phyloP scores from a whole-genome alignment of 805 yeast species.

The Candida golubevii region DNA sequence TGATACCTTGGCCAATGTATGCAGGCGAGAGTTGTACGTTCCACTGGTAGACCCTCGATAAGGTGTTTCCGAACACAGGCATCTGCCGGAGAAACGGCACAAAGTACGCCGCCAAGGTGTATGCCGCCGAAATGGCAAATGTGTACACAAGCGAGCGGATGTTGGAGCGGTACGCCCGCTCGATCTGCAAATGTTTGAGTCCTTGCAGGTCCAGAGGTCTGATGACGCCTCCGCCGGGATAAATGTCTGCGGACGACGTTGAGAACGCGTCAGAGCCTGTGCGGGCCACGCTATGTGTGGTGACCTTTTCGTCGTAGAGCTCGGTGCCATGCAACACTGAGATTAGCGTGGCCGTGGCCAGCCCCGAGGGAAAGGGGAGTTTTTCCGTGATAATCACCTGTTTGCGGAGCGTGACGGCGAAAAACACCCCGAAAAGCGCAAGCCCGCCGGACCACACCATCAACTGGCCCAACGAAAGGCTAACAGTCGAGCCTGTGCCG shows the following conservation, averaged over 20 bases:
- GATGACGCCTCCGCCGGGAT: slow-evolving; percentile 15
- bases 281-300: slow-evolving; percentile 3
- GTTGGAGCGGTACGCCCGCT: slow-evolving; percentile 47
- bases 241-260: slow-evolving; percentile 4
- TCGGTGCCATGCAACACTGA: slow-evolving; percentile 78
- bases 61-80: slow-evolving; percentile 68
- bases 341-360: slow-evolving; percentile 91
- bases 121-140: slow-evolving; percentile 63
- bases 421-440: slow-evolving; percentile 92
- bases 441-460: slow-evolving; percentile 81
- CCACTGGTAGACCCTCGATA: slow-evolving; percentile 71
- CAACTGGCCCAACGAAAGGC: slow-evolving; percentile 46
- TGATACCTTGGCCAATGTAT: slow-evolving; percentile 94
- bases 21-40: slow-evolving; percentile 96
- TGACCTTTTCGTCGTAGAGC: slow-evolving; percentile 33
- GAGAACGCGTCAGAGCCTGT: neutral
- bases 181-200: slow-evolving; percentile 3
- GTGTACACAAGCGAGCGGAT: slow-evolving; percentile 56
- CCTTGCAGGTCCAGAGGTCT: slow-evolving; percentile 16
- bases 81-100: slow-evolving; percentile 62
- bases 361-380: slow-evolving; percentile 90
- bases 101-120: slow-evolving; percentile 70
- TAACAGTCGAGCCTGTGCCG: slow-evolving; percentile 46
- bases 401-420: slow-evolving; percentile 82
- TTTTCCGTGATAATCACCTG: slow-evolving; percentile 87